These are phyloP conservation scores for Backusella luteola DNA, from an alignment of 192 early-diverging fungal genomes.

Conservation along the genomic window DNA sequence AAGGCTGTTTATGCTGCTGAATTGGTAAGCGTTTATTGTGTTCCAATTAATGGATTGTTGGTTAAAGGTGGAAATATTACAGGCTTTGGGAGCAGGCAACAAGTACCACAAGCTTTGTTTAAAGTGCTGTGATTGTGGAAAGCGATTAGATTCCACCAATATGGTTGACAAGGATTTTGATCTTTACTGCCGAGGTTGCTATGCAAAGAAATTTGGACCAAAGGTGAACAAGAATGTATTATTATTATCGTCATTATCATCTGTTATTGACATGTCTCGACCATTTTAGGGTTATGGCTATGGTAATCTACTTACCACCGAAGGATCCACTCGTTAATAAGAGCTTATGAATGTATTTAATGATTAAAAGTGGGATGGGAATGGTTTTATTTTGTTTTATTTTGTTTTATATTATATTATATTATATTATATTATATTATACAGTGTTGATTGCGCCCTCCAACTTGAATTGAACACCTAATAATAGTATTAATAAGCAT, in stretches of 20 bases:
- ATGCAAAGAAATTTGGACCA: constrained; percentile 53
- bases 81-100: constrained; percentile 49
- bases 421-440: not conserved
- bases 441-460: constrained; percentile 3
- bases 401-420: too few species aligned
- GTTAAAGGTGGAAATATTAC: too few species aligned
- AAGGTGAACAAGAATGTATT: constrained; percentile 9
- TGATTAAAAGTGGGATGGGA: too few species aligned
- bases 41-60: too few species aligned
- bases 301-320: constrained; percentile 25
- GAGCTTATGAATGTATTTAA: not conserved
- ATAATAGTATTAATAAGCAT: not conserved
- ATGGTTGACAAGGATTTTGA: constrained; percentile 51
- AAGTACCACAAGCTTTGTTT: constrained; percentile 62
- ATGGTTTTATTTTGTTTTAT: too few species aligned
- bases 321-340: constrained; percentile 28
- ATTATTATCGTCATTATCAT: not conserved
- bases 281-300: constrained; percentile 22
- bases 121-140: constrained; percentile 50
- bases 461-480: constrained; percentile 14
- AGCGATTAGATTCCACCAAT: constrained; percentile 54
- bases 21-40: constrained; percentile 26
- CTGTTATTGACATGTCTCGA: not conserved
- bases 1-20: constrained; percentile 62
- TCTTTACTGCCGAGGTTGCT: constrained; percentile 52